Percentiles rank a stretch among this genome's conserved stretches.
phyloP scores from a whole-genome alignment of 2,329 filamentous ascomycete species.

The Claviceps sp. region DNA sequence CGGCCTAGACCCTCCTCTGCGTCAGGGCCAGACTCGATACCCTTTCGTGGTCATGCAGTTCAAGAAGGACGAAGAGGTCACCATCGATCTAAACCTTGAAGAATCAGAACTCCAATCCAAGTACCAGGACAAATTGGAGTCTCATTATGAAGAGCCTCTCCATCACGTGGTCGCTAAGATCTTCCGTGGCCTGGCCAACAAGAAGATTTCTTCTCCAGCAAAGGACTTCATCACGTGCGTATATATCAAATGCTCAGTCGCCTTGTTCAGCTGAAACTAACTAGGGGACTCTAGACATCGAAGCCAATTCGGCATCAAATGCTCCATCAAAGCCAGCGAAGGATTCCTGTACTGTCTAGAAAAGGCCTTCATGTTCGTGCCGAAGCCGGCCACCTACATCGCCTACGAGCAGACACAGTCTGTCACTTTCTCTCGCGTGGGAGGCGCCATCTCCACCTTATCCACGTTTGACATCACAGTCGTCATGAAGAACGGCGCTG shows the following conservation, averaged over 20 bases:
- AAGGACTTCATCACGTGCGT: conserved; percentile 76
- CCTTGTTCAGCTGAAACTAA: not conserved
- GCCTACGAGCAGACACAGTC: conserved; percentile 85
- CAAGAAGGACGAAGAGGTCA: conserved; percentile 94
- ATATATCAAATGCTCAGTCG: not conserved
- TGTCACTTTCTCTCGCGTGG: conserved; percentile 91
- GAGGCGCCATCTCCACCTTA: conserved; percentile 82
- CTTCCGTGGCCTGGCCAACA: conserved; percentile 85
- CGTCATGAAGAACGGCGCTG: conserved; percentile 71
- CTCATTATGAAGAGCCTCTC: conserved; percentile 87
- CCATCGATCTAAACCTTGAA: conserved; percentile 90
- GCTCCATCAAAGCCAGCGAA: conserved; percentile 99
- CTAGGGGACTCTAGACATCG: conserved; percentile 49
- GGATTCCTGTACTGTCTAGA: conserved; percentile 94
- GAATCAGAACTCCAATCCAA: conserved; percentile 71
- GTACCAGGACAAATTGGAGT: conserved; percentile 79
- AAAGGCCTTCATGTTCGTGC: conserved; percentile 98
- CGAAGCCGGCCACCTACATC: conserved; percentile 95
- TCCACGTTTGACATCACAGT: conserved; percentile 97
- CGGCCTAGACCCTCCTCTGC: conserved; percentile 83
- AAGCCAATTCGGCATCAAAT: conserved; percentile 90
- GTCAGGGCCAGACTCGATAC: conserved; percentile 94
- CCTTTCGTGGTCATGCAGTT: conserved; percentile 99
- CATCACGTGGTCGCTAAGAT: conserved; percentile 91
- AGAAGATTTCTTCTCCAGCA: conserved; percentile 87